A percentile compares a stretch with the other conserved stretches of the same genome.
Evolutionary conservation across 345 rosid species (phyloP).

Genomic region (Noccaea bulbosa): DNA sequence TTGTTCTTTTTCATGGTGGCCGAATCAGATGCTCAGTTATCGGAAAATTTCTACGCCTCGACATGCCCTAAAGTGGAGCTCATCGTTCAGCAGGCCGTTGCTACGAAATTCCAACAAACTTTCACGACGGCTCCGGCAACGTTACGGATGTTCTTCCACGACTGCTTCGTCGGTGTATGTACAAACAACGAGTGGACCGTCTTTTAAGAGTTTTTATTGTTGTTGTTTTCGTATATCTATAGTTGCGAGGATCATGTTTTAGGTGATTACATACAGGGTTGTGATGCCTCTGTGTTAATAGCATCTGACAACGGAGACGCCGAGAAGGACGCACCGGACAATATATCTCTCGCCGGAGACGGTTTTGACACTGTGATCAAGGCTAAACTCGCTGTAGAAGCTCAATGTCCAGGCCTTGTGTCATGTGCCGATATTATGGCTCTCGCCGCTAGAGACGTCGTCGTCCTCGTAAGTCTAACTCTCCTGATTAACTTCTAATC

Average conservation of each 20-base stretch:
- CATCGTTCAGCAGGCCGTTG: conserved; percentile 63
- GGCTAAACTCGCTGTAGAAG: conserved; percentile 78
- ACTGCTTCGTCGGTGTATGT: conserved; percentile 76
- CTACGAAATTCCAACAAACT: conserved; percentile 57
- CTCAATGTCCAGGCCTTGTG: conserved; percentile 65
- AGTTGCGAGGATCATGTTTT: not conserved
- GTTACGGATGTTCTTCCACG: conserved; percentile 91
- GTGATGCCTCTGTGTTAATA: conserved; percentile 79
- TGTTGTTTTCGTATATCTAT: not conserved
- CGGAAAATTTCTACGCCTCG: conserved; percentile 57
- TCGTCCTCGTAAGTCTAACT: conserved; percentile 57
- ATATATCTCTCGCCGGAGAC: conserved; percentile 86
- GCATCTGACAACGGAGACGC: conserved; percentile 75
- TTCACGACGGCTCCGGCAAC: conserved; percentile 76
- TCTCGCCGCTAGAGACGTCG: conserved; percentile 83
- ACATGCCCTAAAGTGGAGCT: conserved; percentile 70
- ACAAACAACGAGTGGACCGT: too few relatives aligned
- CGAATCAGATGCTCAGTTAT: conserved; percentile 51
- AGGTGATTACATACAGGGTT: conserved; percentile 58
- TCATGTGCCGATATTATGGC: conserved; percentile 90
- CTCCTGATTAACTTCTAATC: not conserved
- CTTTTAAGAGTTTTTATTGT: not conserved
- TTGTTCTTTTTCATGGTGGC: conserved; percentile 33
- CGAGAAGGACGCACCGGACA: conserved; percentile 79
- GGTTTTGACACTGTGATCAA: conserved; percentile 79